A percentile compares a stretch with the other conserved stretches of the same genome.
phyloP scores from a whole-genome alignment of 2,329 filamentous ascomycete genomes.

The Phoma sp. region DNA sequence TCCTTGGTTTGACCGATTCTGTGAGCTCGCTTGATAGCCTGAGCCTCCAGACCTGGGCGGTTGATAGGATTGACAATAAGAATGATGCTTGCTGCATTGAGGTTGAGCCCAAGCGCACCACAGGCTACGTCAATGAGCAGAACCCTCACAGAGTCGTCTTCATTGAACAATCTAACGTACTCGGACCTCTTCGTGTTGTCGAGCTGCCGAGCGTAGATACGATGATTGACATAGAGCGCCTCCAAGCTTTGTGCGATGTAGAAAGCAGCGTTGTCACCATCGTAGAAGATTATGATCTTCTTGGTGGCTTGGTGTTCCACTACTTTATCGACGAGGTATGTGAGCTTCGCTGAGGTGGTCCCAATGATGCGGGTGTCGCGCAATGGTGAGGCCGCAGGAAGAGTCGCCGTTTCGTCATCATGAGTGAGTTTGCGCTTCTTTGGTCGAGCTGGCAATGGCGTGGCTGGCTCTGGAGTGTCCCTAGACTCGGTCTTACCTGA shows the following conservation, averaged over 20 bases:
- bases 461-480: conserved; percentile 7
- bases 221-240: conserved; percentile 67
- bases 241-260: conserved; percentile 87
- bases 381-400: conserved; percentile 61
- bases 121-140: conserved; percentile 91
- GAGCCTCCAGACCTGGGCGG: conserved; percentile 82
- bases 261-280: conserved; percentile 84
- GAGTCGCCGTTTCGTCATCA: conserved; percentile 36
- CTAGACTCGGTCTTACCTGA: conserved; percentile 3
- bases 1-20: conserved; percentile 82
- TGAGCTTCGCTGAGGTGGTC: conserved; percentile 85
- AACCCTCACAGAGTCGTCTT: conserved; percentile 73
- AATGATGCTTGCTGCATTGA: conserved; percentile 81
- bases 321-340: conserved; percentile 80
- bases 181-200: conserved; percentile 69
- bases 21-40: conserved; percentile 89
- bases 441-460: conserved; percentile 19
- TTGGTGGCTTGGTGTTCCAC: conserved; percentile 72
- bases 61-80: conserved; percentile 91
- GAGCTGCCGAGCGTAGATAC: conserved; percentile 72
- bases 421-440: conserved; percentile 45
- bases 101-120: conserved; percentile 86
- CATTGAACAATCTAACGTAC: conserved; percentile 82
- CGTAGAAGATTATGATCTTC: conserved; percentile 93
- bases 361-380: conserved; percentile 71